phyloP scores from a whole-genome alignment of 2,329 filamentous ascomycete species.

The Nakataea oryzae region DNA sequence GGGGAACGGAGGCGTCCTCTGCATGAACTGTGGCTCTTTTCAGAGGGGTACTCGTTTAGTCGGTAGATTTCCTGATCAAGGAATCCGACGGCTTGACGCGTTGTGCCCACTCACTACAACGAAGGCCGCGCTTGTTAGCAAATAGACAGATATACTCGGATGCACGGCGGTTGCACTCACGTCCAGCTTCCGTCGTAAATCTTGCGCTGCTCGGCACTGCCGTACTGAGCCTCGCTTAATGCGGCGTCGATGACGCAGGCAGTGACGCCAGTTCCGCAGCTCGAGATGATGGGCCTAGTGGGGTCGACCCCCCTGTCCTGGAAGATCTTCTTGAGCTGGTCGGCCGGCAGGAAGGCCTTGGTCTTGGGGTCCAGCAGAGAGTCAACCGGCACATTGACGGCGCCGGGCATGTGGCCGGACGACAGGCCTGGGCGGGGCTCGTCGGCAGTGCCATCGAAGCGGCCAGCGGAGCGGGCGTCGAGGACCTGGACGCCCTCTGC shows the following conservation, averaged over 20 bases:
- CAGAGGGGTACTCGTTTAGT: not conserved
- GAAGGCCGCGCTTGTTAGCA: not conserved
- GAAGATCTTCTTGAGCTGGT: slow-evolving; percentile 67
- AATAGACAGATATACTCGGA: slow-evolving; percentile 1
- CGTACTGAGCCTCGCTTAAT: slow-evolving; percentile 67
- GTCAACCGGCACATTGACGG: slow-evolving; percentile 71
- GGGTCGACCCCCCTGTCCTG: slow-evolving; percentile 70
- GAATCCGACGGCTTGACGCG: slow-evolving; percentile 3
- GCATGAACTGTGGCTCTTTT: not conserved
- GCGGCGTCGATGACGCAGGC: slow-evolving; percentile 86
- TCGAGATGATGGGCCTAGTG: slow-evolving; percentile 71
- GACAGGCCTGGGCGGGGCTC: slow-evolving; percentile 80
- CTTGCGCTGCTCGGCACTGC: slow-evolving; percentile 53
- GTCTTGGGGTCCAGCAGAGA: slow-evolving; percentile 72
- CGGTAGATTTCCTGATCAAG: slow-evolving; percentile 1
- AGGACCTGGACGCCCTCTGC: slow-evolving; percentile 77
- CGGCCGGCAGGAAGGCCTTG: slow-evolving; percentile 65
- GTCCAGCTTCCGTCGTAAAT: slow-evolving; percentile 98
- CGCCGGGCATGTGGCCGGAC: slow-evolving; percentile 86
- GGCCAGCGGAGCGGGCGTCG: slow-evolving; percentile 70
- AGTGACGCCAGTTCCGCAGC: slow-evolving; percentile 89
- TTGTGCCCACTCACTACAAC: slow-evolving; percentile 3
- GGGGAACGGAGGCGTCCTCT: not conserved
- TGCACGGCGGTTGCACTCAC: slow-evolving; percentile 41
- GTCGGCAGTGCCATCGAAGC: slow-evolving; percentile 73